Conservation (phyloP, 225 moss, liverwort and hornwort species). For the Physcomitrium patens region DNA sequence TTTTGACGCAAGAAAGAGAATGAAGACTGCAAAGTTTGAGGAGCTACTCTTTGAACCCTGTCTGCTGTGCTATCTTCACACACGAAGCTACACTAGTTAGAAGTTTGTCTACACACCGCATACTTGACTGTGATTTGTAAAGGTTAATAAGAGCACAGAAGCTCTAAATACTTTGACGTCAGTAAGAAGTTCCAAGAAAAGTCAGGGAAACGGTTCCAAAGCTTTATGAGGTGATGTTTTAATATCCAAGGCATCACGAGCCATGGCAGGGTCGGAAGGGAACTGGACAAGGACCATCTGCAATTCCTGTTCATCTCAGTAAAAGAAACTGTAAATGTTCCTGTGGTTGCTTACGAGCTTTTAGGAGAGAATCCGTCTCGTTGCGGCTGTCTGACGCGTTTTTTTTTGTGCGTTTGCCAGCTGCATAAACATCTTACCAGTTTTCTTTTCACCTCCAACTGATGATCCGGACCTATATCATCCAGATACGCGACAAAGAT, state of each 20-base stretch:
- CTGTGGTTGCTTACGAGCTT: not conserved
- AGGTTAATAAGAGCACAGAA: too few species aligned
- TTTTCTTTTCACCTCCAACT: slow-evolving; percentile 10
- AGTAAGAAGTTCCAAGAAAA: not conserved
- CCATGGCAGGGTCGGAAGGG: too few species aligned
- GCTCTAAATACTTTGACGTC: not conserved
- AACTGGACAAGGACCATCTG: too few species aligned
- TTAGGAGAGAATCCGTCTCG: slow-evolving; percentile 4
- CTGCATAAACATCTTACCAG: not conserved
- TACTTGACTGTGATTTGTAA: too few species aligned
- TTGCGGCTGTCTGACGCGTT: slow-evolving; percentile 11
- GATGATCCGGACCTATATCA: not conserved
- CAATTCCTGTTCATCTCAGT: slow-evolving; percentile 2
- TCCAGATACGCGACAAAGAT: too few species aligned
- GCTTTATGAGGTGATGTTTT: not conserved
- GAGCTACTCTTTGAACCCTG: too few species aligned
- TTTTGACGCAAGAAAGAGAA: too few species aligned
- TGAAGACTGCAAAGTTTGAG: too few species aligned
- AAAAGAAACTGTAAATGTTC: not conserved
- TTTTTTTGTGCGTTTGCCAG: not conserved
- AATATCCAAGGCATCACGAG: slow-evolving; percentile 13
- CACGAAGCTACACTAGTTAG: too few species aligned
- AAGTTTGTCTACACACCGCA: too few species aligned
- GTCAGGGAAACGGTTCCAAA: too few species aligned
- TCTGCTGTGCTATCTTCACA: too few species aligned